These are phyloP conservation scores for Trichosporon inkin DNA, from an alignment of 1,284 basidiomycete genomes.

Conservation along the genomic window DNA sequence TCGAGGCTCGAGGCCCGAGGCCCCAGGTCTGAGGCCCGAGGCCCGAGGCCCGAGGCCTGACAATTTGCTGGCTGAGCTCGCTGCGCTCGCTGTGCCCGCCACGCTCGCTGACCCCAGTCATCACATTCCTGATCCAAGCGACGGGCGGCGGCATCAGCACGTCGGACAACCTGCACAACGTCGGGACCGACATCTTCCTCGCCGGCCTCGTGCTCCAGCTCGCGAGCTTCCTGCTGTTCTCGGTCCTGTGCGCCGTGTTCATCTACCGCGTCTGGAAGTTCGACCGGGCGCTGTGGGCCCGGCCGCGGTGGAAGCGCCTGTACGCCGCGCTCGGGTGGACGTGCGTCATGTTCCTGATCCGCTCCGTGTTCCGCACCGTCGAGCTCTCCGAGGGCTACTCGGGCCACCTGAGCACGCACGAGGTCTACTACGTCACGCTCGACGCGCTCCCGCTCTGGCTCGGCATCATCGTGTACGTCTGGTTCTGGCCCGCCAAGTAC, in stretches of 20 bases:
- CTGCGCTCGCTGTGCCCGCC: neutral
- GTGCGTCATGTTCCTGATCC: slow-evolving; percentile 54
- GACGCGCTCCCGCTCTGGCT: slow-evolving; percentile 59
- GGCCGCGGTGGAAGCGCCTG: slow-evolving; percentile 58
- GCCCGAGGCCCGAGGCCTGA: no score
- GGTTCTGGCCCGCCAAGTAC: slow-evolving; percentile 33
- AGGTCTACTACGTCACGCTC: slow-evolving; percentile 62
- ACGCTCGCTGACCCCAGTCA: slow-evolving; percentile 21
- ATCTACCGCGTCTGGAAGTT: slow-evolving; percentile 54
- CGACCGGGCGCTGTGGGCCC: slow-evolving; percentile 14
- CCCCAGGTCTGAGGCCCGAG: no score
- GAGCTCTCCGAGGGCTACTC: slow-evolving; percentile 63
- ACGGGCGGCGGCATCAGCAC: slow-evolving; percentile 49
- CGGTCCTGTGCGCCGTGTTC: slow-evolving; percentile 58
- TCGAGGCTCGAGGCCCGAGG: no score
- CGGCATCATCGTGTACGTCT: slow-evolving; percentile 53
- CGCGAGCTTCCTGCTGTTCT: slow-evolving; percentile 61
- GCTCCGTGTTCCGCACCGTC: slow-evolving; percentile 63
- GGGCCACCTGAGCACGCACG: slow-evolving; percentile 61
- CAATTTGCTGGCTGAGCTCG: neutral
- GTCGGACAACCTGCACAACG: slow-evolving; percentile 38
- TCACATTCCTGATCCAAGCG: slow-evolving; percentile 64
- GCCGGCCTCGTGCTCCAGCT: slow-evolving; percentile 61
- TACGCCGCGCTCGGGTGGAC: slow-evolving; percentile 58
- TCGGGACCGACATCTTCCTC: slow-evolving; percentile 55